Conservation (phyloP, 1,284 basidiomycete genomes). For the Marasmius oreades region DNA sequence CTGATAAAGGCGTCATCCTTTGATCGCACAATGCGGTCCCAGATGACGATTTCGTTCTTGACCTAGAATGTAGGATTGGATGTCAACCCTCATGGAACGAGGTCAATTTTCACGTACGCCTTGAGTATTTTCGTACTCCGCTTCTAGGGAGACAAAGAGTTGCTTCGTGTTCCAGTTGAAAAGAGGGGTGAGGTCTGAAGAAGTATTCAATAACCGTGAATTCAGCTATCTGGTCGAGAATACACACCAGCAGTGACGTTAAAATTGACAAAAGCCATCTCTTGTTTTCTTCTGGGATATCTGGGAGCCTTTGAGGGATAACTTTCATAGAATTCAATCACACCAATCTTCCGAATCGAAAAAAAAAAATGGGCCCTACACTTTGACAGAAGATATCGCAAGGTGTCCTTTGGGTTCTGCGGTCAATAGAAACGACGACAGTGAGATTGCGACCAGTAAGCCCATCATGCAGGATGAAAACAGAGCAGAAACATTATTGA, state of each 20-base stretch:
- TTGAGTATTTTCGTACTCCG: conserved; percentile 70
- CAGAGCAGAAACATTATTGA: conserved; percentile 72
- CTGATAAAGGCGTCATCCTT: conserved; percentile 74
- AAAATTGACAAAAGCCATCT: conserved; percentile 75
- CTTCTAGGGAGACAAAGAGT: conserved; percentile 80
- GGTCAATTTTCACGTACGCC: conserved; percentile 63
- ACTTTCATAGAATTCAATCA: too few species aligned
- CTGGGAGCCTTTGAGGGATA: conserved; percentile 53
- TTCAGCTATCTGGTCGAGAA: background rate
- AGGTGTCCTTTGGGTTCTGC: conserved; percentile 56
- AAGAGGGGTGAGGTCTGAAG: conserved; percentile 69
- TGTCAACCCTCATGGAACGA: too few species aligned
- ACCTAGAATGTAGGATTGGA: conserved; percentile 40
- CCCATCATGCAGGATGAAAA: conserved; percentile 78
- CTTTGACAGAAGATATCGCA: conserved; percentile 59
- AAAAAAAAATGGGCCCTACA: too few species aligned
- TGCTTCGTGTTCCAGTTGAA: conserved; percentile 97
- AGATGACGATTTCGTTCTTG: conserved; percentile 82
- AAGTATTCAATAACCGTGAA: background rate
- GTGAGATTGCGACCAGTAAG: conserved; percentile 69
- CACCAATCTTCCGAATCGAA: too few species aligned
- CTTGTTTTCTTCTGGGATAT: conserved; percentile 56
- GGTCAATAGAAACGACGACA: conserved; percentile 66
- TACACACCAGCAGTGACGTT: conserved; percentile 70
- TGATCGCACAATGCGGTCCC: conserved; percentile 84